These are phyloP conservation scores for Acephala macrosclerotiorum DNA, from an alignment of 2,329 filamentous ascomycete species.

Conservation along the genomic window DNA sequence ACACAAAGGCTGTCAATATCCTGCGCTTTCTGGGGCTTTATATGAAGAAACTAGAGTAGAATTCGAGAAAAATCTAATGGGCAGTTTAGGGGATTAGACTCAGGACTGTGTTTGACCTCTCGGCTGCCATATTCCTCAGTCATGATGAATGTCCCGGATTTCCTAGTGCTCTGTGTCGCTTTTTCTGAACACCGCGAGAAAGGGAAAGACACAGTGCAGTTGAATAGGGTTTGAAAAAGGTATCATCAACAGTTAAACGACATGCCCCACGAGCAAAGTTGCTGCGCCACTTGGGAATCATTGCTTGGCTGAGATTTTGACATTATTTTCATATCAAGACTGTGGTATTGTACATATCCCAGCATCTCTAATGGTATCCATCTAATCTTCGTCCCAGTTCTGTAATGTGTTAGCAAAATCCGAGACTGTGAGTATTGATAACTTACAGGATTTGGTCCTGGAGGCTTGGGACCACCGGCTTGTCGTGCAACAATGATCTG, in stretches of 20 bases:
- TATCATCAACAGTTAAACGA: no score
- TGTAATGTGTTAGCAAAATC: constrained; percentile 31
- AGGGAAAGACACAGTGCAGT: neutral
- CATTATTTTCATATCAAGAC: constrained; percentile 18
- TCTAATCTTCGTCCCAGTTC: constrained; percentile 49
- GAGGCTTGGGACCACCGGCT: constrained; percentile 96
- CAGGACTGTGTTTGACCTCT: no score
- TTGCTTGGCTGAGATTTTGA: neutral
- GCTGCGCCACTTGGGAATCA: neutral
- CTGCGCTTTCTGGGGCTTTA: no score
- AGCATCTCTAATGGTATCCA: constrained; percentile 36
- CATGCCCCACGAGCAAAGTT: neutral
- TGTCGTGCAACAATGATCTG: constrained; percentile 99
- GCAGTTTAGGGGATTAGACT: no score
- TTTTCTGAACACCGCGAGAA: neutral
- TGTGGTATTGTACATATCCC: constrained; percentile 42
- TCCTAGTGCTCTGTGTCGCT: no score
- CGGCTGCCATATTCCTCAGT: no score
- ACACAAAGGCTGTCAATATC: no score
- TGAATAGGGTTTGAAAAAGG: no score
- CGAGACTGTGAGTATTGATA: neutral
- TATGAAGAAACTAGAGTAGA: neutral
- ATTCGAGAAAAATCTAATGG: neutral
- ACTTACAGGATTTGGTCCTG: constrained; percentile 79
- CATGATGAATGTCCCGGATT: no score